Evolutionary conservation across 1,284 basidiomycete genomes (phyloP).

Genomic region (Leccinum pachyderme): DNA sequence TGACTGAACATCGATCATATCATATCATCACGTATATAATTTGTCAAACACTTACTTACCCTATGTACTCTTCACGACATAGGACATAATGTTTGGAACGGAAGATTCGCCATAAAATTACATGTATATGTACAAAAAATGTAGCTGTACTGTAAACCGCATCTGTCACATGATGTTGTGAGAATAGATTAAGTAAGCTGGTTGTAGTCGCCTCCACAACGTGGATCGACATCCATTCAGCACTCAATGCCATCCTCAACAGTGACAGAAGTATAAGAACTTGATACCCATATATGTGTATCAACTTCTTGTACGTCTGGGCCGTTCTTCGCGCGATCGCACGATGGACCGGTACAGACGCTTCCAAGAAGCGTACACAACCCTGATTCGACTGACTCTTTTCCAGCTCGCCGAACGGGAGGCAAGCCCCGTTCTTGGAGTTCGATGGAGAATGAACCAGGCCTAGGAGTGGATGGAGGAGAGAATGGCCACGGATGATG

Average conservation of each 20-base stretch:
- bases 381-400: neutral
- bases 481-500: neutral
- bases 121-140: neutral
- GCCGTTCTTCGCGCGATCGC: neutral
- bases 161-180: neutral
- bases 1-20: neutral
- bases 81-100: neutral
- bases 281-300: neutral
- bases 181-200: neutral
- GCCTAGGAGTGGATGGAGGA: neutral
- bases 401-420: too few relatives aligned
- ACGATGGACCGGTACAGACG: neutral
- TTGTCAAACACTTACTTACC: neutral
- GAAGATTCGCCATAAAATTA: neutral
- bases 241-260: conserved; percentile 3
- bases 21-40: fast-evolving
- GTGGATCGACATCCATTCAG: neutral
- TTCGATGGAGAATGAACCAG: too few relatives aligned
- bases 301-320: conserved; percentile 10
- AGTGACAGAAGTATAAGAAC: conserved; percentile 12
- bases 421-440: too few relatives aligned
- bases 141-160: neutral
- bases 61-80: neutral
- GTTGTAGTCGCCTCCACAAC: neutral
- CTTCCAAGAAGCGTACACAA: neutral